A percentile compares a stretch with the other conserved stretches of the same genome.
These are phyloP conservation scores for Bipolaris cookei DNA, from an alignment of 2,329 filamentous ascomycete genomes.

Conservation along the genomic window DNA sequence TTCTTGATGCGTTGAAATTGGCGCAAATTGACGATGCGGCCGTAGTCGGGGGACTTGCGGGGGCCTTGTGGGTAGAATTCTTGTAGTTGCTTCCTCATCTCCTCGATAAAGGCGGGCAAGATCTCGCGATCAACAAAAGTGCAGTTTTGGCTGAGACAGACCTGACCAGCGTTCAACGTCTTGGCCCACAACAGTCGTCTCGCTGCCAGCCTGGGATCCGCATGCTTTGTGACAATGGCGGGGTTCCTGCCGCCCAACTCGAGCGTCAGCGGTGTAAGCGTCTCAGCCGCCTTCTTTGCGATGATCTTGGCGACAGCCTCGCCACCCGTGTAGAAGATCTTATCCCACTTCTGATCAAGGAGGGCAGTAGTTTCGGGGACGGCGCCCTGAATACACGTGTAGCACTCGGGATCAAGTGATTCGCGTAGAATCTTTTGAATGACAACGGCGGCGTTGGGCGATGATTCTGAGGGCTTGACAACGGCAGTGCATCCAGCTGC, in stretches of 20 bases:
- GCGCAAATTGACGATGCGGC: constrained; percentile 77
- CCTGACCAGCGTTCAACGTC: constrained; percentile 82
- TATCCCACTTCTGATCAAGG: constrained; percentile 91
- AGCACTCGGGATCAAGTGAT: constrained; percentile 77
- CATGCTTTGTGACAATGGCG: constrained; percentile 85
- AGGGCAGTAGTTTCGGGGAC: constrained; percentile 81
- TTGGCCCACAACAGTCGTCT: constrained; percentile 89
- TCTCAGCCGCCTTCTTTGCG: constrained; percentile 60
- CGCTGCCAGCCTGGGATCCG: constrained; percentile 80
- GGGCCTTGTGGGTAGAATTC: constrained; percentile 86
- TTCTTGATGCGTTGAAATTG: constrained; percentile 85
- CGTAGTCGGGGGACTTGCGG: constrained; percentile 77
- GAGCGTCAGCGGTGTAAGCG: constrained; percentile 78
- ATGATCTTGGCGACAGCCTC: constrained; percentile 70
- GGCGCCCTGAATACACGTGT: constrained; percentile 78
- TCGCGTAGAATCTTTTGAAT: constrained; percentile 78
- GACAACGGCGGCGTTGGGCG: constrained; percentile 77
- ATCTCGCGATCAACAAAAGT: constrained; percentile 80
- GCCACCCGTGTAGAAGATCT: constrained; percentile 95
- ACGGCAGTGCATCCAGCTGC: constrained; percentile 88
- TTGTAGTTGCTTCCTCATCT: constrained; percentile 72
- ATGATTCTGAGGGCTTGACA: constrained; percentile 87
- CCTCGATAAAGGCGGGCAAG: constrained; percentile 72
- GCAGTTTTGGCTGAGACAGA: constrained; percentile 94
- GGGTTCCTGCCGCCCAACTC: constrained; percentile 94